Conservation (phyloP, 1,284 basidiomycete genomes). For the Ustilago crameri region DNA sequence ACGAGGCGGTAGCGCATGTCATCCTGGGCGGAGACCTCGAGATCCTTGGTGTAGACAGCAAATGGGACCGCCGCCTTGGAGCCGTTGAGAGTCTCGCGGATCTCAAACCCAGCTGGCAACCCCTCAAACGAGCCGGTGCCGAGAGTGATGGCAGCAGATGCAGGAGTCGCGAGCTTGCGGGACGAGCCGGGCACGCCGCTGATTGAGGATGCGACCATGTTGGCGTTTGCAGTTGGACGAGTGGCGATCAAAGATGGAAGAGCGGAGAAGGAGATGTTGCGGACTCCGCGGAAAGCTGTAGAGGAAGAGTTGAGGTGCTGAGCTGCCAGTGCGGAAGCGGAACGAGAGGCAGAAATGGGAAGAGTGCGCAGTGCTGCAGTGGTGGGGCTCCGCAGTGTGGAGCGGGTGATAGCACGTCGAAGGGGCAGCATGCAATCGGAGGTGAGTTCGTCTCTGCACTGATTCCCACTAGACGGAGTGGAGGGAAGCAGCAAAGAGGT, state of each 20-base stretch:
- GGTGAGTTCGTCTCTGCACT: constrained; percentile 26
- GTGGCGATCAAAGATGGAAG: constrained; percentile 4
- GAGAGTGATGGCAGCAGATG: constrained; percentile 33
- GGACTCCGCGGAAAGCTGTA: not conserved
- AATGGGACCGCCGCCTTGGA: constrained; percentile 47
- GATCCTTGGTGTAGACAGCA: constrained; percentile 58
- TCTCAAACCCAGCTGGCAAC: constrained; percentile 48
- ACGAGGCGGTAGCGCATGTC: constrained; percentile 74
- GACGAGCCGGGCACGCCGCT: constrained; percentile 35
- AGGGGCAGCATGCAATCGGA: constrained; percentile 45
- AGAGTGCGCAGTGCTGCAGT: constrained; percentile 15
- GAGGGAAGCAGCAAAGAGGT: constrained; percentile 33
- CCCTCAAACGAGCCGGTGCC: constrained; percentile 35
- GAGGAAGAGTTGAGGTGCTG: constrained; percentile 5
- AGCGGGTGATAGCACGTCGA: constrained; percentile 36
- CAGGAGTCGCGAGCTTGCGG: constrained; percentile 39
- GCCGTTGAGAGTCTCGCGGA: constrained; percentile 39
- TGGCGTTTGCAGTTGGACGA: not conserved
- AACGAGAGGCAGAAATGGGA: constrained; percentile 6
- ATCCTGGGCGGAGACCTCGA: constrained; percentile 48
- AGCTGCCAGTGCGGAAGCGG: not conserved
- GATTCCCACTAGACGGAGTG: constrained; percentile 24
- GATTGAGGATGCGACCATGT: constrained; percentile 19
- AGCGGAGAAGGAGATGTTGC: constrained; percentile 15
- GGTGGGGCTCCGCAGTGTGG: constrained; percentile 21